Evolutionary conservation across 805 yeast species (phyloP).

Genomic region (Cyberlindnera mississippiensis): DNA sequence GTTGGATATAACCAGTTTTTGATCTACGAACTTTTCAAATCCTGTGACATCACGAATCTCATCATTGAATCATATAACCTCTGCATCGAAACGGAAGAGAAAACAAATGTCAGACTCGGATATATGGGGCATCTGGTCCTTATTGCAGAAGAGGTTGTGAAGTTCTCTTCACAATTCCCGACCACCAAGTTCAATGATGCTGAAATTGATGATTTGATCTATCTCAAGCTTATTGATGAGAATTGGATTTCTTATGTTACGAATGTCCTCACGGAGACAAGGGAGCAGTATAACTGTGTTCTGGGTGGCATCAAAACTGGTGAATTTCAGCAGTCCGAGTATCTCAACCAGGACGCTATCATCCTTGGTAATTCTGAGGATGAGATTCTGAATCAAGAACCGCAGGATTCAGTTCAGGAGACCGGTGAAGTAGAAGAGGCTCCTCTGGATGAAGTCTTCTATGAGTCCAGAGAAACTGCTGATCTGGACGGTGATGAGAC

Average conservation of each 20-base stretch:
- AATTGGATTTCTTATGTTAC: constrained; percentile 75
- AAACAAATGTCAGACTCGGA: constrained; percentile 70
- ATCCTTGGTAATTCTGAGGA: constrained; percentile 28
- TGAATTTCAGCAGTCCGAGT: constrained; percentile 24
- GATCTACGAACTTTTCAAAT: constrained; percentile 57
- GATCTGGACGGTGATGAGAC: constrained; percentile 10
- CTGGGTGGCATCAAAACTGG: constrained; percentile 55
- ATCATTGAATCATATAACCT: constrained; percentile 62
- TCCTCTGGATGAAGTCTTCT: constrained; percentile 9
- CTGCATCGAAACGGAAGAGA: constrained; percentile 57
- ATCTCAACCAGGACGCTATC: constrained; percentile 24
- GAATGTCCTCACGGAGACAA: constrained; percentile 68
- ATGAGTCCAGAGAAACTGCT: constrained; percentile 1
- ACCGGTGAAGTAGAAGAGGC: neutral
- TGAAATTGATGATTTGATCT: constrained; percentile 26
- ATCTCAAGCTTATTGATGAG: constrained; percentile 31
- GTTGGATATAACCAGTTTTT: constrained; percentile 68
- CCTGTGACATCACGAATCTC: constrained; percentile 53
- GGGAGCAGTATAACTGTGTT: constrained; percentile 85
- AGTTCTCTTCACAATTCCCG: constrained; percentile 49
- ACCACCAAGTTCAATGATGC: constrained; percentile 24
- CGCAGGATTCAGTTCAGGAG: neutral
- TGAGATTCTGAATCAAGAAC: constrained; percentile 15
- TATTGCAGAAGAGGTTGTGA: constrained; percentile 94
- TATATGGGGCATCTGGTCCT: constrained; percentile 95